Evolutionary conservation across 306 rosid genomes (phyloP), one percentile per base, ranked within the genome.

Genomic region (Cicer arietinum): DNA sequence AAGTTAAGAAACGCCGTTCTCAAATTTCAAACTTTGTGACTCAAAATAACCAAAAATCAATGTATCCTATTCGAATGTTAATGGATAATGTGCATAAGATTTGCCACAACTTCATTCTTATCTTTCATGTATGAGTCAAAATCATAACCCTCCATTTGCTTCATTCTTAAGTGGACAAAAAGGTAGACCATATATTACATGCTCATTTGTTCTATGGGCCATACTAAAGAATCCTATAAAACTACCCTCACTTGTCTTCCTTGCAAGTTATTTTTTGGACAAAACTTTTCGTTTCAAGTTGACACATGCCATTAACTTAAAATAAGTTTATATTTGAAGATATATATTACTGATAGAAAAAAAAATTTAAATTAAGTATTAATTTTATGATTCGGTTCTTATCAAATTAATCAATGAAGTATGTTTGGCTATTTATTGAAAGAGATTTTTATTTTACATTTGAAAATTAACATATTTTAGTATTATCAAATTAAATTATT

Each of bases 111-210:
- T 44, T 82, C 72, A 62, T 66, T 82, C 84, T 48, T 80, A 80
- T 80, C 88, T 82, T 82, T 79, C 9, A 47, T 54, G 77, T 35
- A 11, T 17, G 40, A 68, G 67, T 72, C 85, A 84, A 79, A 81
- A 79, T 86, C 77, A 84, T 81, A 46, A 48, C 70, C 70, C 65
- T 69, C 74, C 78, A 77, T 8, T 71, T 64, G 54, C 45, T n/a
- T 44, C 59, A 72, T 66, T 54, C 17, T 39, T 30, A 82, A 62
- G 80, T 53, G 51, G 50, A 71, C 10, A 40, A 43, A 62, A 37
- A 5, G 61, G 46, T 41, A 66, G 42, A 69, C 48, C 71, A 40
- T 59, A 66, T 30, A 48, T 67, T 46, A 11, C 56, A 42, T 61
- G 53, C 44, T 1, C 16, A 74, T 46, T 22, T 73, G 39, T 46